Base-by-base conservation (phyloP, 2,329 filamentous ascomycete species). In the Akanthomyces uredinophilus region DNA sequence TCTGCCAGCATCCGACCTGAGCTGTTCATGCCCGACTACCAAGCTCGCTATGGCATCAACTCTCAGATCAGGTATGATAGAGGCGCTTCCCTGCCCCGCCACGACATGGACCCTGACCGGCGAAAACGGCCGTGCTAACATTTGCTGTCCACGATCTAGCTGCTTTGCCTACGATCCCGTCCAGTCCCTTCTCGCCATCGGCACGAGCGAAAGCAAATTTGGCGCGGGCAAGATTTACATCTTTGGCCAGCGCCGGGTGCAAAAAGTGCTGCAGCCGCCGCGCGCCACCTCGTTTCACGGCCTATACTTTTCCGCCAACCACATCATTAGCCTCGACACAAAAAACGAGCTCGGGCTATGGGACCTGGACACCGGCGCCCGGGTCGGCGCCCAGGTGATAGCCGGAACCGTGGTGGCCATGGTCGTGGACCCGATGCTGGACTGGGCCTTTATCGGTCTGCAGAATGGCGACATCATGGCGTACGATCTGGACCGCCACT, bases 101-200 rank as follows among this genome's bases (percentile, higher is more conserved):
- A 39, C 6, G 27, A 29, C 27, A 29, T 58, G 46, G 59, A 65
- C 57, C 47, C 41, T 13, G 50, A 51, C 60, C 60, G 49, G 20
- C 49, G 46, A 43, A 8, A 62, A 64, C 68, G 64, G 51, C 67
- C 54, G 59, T 49, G 63, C 55, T 66, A 43, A 50, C 67, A 59
- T 69, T 66, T 66, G 13, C 49, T 67, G 66, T 63, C 52, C 37
- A 54, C 65, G 5, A 64, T 57, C 84, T 69, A 92, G 91, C 69
- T 90, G 89, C 66, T 79, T 98, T 66, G 90, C 92, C 64, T 98
- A 96, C 78, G 93, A 98, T 67, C 93, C 95, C 1, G 83, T 97
- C 14, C 95, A 99, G 73, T 96, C 93, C 32, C 86, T 99, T 62
- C 83, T 99, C 57, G 95, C 95, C 47, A 86, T 98, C 65, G 95